A percentile compares a stretch with the other conserved stretches of the same genome.
Evolutionary conservation across 441 rosid genomes (phyloP).

Genomic region (Brassica hybrid): DNA sequence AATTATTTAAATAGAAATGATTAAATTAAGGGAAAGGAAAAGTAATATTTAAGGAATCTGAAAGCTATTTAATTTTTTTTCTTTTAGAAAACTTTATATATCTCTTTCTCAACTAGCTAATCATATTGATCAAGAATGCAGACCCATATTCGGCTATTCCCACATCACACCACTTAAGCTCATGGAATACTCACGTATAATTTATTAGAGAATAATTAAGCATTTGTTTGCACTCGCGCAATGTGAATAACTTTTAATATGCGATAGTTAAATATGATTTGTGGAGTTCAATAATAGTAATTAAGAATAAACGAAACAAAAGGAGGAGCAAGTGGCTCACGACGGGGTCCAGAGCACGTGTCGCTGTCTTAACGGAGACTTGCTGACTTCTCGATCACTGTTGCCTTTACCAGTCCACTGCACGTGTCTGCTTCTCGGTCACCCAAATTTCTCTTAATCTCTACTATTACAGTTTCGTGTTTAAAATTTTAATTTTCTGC

Average conservation of each 20-base stretch:
- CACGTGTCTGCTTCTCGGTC: conserved; percentile 50
- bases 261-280: conserved; percentile 27
- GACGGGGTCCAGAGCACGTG: conserved; percentile 48
- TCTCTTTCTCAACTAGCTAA: conserved; percentile 4
- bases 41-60: background rate
- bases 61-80: background rate
- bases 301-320: conserved; percentile 34
- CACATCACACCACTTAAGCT: conserved; percentile 30
- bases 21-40: background rate
- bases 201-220: background rate
- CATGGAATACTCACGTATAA: conserved; percentile 10
- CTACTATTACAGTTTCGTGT: background rate
- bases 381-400: conserved; percentile 48
- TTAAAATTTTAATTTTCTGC: background rate
- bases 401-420: conserved; percentile 47
- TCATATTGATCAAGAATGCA: conserved; percentile 21
- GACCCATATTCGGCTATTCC: conserved; percentile 10
- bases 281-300: conserved; percentile 29
- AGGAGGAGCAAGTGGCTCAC: conserved; percentile 40
- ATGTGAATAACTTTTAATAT: conserved; percentile 25
- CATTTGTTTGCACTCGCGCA: conserved; percentile 9
- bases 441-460: conserved; percentile 37
- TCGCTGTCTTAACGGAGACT: conserved; percentile 46
- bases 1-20: background rate
- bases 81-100: background rate